These are phyloP conservation scores for Fusarium anguioides DNA, from an alignment of 2,329 filamentous ascomycete species.

Conservation along the genomic window DNA sequence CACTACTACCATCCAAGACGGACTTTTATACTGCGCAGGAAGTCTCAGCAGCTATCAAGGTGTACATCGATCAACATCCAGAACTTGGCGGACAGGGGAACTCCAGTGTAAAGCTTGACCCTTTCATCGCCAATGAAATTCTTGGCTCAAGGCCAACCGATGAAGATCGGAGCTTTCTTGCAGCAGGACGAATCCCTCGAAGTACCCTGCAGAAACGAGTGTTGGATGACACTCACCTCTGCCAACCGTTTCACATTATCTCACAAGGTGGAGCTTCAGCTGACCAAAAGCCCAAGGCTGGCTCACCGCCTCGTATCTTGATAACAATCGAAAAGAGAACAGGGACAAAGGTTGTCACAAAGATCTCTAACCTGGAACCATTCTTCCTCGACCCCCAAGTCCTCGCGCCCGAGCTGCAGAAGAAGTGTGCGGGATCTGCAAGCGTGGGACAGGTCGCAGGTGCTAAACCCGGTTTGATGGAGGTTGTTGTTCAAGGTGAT, in stretches of 20 bases:
- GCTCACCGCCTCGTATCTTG: slow-evolving; percentile 27
- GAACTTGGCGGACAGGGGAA: slow-evolving; percentile 32
- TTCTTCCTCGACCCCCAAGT: slow-evolving; percentile 38
- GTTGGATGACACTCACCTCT: slow-evolving; percentile 32
- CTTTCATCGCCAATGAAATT: slow-evolving; percentile 37
- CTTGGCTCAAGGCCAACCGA: slow-evolving; percentile 30
- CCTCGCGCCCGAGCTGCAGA: slow-evolving; percentile 38
- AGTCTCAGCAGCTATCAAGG: slow-evolving; percentile 36
- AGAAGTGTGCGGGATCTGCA: slow-evolving; percentile 39
- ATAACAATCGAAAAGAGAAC: slow-evolving; percentile 41
- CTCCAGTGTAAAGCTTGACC: slow-evolving; percentile 33
- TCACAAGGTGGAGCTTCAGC: slow-evolving; percentile 8
- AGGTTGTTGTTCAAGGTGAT: slow-evolving; percentile 40
- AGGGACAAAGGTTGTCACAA: slow-evolving; percentile 40
- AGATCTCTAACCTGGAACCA: slow-evolving; percentile 38
- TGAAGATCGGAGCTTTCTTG: slow-evolving; percentile 32
- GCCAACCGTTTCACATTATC: slow-evolving; percentile 38
- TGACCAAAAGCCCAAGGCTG: slow-evolving; percentile 38
- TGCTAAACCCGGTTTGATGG: slow-evolving; percentile 35
- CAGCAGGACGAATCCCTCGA: slow-evolving; percentile 33
- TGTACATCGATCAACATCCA: slow-evolving; percentile 35
- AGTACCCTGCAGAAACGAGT: slow-evolving; percentile 37
- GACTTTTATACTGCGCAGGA: slow-evolving; percentile 35
- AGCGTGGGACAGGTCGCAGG: slow-evolving; percentile 39
- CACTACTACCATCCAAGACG: slow-evolving; percentile 37